Conservation (phyloP, 139 green algal species). For the Haematococcus lacustris region DNA sequence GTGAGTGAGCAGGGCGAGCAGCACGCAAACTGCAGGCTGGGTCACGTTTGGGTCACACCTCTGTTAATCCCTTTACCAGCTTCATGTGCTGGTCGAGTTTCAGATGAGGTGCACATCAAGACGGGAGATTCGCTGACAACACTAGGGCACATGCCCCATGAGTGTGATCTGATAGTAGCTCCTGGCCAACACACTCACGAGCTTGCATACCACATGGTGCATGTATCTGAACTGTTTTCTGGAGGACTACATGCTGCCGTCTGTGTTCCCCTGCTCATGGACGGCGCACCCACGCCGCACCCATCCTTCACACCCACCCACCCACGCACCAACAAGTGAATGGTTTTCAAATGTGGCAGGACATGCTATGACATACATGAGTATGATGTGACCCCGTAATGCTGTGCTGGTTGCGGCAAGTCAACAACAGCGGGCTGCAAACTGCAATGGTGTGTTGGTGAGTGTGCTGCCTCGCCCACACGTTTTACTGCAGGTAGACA, state of each 20-base stretch:
- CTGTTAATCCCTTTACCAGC: conserved; percentile 30
- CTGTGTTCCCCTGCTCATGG: background rate
- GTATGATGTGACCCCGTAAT: background rate
- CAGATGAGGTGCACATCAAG: conserved; percentile 26
- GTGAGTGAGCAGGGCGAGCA: too few species aligned
- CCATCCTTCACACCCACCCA: background rate
- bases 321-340: background rate
- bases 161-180: conserved; percentile 48
- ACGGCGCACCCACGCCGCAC: too few species aligned
- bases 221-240: background rate
- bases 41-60: background rate
- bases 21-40: background rate
- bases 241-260: background rate
- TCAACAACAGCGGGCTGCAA: background rate
- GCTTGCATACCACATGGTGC: background rate
- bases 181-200: conserved; percentile 3
- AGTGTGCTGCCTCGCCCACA: background rate
- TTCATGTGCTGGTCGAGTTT: conserved; percentile 28
- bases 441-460: background rate
- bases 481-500: conserved; percentile 35
- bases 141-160: conserved; percentile 19
- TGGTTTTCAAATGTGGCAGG: background rate
- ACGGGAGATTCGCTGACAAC: conserved; percentile 45
- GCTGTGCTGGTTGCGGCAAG: background rate
- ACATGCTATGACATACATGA: background rate